Evolutionary conservation across 441 rosid species (phyloP).

Genomic region (Populus trichocarpa): DNA sequence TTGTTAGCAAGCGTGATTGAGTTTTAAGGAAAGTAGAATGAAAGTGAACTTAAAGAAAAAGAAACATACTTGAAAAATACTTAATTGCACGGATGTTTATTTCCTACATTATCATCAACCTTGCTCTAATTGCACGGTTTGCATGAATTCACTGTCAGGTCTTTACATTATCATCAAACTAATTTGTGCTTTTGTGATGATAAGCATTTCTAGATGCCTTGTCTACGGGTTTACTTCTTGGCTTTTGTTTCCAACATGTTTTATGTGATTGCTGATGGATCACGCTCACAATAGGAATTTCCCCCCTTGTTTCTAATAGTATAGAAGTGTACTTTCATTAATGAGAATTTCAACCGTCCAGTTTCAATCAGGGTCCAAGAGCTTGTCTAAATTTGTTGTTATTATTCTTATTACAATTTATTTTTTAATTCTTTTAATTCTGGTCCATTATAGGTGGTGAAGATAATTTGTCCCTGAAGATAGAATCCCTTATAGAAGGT

Average conservation of each 20-base stretch:
- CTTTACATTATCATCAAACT: neutral
- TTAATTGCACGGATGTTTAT: neutral
- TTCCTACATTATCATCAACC: neutral
- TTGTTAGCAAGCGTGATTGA: neutral
- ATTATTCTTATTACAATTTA: neutral
- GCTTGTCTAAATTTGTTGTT: neutral
- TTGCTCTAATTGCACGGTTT: neutral
- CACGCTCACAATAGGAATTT: neutral
- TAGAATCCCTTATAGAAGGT: slow-evolving; percentile 50
- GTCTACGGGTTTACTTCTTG: neutral
- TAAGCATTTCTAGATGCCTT: neutral
- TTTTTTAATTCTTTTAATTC: neutral
- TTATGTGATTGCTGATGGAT: neutral
- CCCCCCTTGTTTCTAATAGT: neutral
- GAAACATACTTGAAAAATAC: neutral
- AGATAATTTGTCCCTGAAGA: slow-evolving; percentile 48
- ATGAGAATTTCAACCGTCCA: neutral
- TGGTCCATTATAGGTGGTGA: slow-evolving; percentile 33
- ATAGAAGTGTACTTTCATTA: neutral
- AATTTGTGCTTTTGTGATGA: neutral
- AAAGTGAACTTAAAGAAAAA: neutral
- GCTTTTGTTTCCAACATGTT: neutral
- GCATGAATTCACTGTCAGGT: neutral
- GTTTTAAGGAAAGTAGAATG: neutral
- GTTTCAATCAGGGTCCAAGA: neutral